Percentiles rank a stretch among this genome's conserved stretches.
phyloP scores from a whole-genome alignment of 2,329 filamentous ascomycete genomes.

The Pseudopyrenochaeta lycopersici region DNA sequence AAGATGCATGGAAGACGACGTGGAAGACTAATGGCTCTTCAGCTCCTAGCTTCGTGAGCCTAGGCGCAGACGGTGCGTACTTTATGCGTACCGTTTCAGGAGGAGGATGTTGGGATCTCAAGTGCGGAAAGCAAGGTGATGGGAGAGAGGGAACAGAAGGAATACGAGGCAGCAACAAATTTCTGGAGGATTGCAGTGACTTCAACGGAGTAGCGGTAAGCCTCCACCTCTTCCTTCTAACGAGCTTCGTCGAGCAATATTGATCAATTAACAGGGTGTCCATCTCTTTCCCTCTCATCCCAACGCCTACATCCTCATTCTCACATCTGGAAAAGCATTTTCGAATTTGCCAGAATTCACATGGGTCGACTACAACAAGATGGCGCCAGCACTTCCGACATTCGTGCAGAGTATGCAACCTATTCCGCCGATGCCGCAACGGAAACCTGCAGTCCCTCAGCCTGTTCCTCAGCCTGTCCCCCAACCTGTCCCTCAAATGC shows the following conservation, averaged over 20 bases:
- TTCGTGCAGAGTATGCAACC: constrained; percentile 29
- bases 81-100: constrained; percentile 44
- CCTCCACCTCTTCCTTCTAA: not conserved
- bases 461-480: not conserved
- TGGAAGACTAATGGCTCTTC: constrained; percentile 38
- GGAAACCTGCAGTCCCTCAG: not conserved
- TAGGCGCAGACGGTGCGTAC: constrained; percentile 41
- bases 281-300: constrained; percentile 38
- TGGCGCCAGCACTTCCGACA: constrained; percentile 32
- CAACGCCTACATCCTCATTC: constrained; percentile 37
- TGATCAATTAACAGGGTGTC: constrained; percentile 25
- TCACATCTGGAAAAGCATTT: constrained; percentile 38
- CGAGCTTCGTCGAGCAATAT: not conserved
- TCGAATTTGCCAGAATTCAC: constrained; percentile 44
- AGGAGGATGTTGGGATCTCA: constrained; percentile 44
- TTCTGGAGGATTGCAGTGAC: constrained; percentile 29
- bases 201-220: constrained; percentile 38
- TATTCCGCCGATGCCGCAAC: constrained; percentile 35
- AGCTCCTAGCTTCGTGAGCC: constrained; percentile 39
- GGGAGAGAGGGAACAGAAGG: constrained; percentile 34
- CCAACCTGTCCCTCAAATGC: not conserved
- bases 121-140: constrained; percentile 18
- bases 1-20: constrained; percentile 32
- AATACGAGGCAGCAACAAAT: constrained; percentile 37
- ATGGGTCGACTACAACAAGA: constrained; percentile 44